Base-by-base conservation (phyloP, 768 basidiomycete species). In the Leucocoprinus sp. region DNA sequence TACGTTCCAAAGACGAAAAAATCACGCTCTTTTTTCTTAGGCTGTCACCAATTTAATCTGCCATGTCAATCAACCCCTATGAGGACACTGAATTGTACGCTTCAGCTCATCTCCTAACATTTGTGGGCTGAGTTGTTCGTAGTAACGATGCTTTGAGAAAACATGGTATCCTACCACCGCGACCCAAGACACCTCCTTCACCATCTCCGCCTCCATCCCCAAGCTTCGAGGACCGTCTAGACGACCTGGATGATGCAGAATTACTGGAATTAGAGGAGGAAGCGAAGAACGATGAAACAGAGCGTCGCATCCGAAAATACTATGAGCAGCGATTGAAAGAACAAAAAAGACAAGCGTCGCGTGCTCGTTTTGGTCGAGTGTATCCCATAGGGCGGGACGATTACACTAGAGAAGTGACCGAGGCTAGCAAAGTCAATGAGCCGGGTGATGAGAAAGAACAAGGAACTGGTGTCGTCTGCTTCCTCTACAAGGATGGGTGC, bases 31-130 rank as follows among this genome's bases (percentile, higher is more conserved):
- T n/a, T n/a, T n/a, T n/a, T n/a, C n/a, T n/a, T n/a, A n/a, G n/a
- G n/a, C n/a, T n/a, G n/a, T n/a, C n/a, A n/a, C n/a, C n/a, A n/a
- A 49, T 50, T 50, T 48, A 43, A 34, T 21, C 37, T 45, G 31
- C n/a, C 42, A 82, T 85, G 83, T 66, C 82, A 5, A 63, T 84
- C 43, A 90, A 93, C 59, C 76, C 85, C 23, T 73, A 92, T 71
- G 87, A 95, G 69, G 93, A 97, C 62, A 95, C 93, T 2, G 93
- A 97, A 75, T 96, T 97, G 93, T 93, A 62, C 64, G 87, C 63
- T 11, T 17, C 21, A 12, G 22, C 7, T 5, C 26, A 17, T 19
- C 27, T 11, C 49, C 21, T 19, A 14, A 4, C 28, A 19, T 27
- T 18, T 19, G 27, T 4, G 34, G 14, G 36, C 42, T 47, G 34